Conservation (phyloP, 208 protist genomes). For the Leishmania mexicana region DNA sequence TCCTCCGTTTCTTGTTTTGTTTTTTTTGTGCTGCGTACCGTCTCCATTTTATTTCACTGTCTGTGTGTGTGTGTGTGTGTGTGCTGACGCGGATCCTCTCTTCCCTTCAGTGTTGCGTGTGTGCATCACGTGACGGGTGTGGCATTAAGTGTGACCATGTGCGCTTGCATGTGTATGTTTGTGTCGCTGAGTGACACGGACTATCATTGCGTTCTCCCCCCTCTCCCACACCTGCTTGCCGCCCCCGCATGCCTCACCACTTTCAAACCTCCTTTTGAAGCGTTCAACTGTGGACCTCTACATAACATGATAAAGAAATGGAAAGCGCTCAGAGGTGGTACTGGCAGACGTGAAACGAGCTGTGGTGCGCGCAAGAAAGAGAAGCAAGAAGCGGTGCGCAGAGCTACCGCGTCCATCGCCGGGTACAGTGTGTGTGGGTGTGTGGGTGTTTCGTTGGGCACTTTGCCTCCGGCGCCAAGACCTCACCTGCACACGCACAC, state of each 20-base stretch:
- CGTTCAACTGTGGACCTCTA: conserved; percentile 2
- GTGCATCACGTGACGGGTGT: not conserved
- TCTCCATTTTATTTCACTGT: not conserved
- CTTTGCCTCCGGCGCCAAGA: not conserved
- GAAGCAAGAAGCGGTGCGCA: not conserved
- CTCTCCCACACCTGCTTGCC: not conserved
- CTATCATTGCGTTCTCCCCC: not conserved
- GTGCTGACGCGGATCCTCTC: not conserved
- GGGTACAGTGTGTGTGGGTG: not conserved
- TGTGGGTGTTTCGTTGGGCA: not conserved
- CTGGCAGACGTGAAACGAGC: not conserved
- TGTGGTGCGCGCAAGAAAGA: not conserved
- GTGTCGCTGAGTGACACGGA: not conserved
- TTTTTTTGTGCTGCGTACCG: too few species aligned
- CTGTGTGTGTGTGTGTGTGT: not conserved
- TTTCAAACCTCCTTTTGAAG: not conserved
- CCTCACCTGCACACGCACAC: not conserved
- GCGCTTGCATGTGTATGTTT: not conserved
- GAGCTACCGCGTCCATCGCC: not conserved
- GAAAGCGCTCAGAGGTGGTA: conserved; percentile 2
- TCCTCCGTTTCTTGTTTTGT: not conserved
- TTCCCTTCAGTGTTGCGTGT: not conserved
- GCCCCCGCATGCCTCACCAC: not conserved
- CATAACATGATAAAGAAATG: conserved; percentile 5
- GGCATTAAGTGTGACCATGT: not conserved